Evolutionary conservation across 2,329 filamentous ascomycete species (phyloP), one percentile per base, ranked within the genome.

Genomic region (Aspergillus fumigatus): DNA sequence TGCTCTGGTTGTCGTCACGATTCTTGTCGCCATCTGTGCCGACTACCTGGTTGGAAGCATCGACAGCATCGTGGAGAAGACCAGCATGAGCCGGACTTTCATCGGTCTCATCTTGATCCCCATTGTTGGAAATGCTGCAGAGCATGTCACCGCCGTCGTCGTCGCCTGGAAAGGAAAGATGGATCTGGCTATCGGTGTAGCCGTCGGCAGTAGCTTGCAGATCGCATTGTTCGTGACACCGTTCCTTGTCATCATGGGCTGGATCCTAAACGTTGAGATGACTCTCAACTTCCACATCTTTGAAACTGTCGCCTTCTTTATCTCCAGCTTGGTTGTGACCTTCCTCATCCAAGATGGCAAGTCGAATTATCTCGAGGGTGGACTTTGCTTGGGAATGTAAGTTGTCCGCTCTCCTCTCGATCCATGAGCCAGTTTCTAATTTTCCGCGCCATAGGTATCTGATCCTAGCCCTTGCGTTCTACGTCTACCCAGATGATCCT

Each of bases 211-310:
- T 57, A 90, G 87, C 71, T 86, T 93, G 70, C 89, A 93, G 74
- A 93, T 93, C 66, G 89, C 89, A 23, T 80, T 93, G 48, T 85
- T 92, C 48, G 89, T 93, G 50, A 92, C 89, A 1, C 89, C 89
- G 0, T 88, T 89, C 74, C 79, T 93, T 53, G 89, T 93, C 53
- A 85, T 93, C 62, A 80, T 92, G 40, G 89, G 89, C 59, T 93
- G 89, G 89, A 86, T 88, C 63, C 84, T 90, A 73, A 81, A 82
- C 53, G 77, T 84, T 61, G 82, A 84, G 25, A 91, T 92, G 88
- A 88, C 88, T 6, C 80, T 93, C 45, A 88, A 89, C 69, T 94
- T 94, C 68, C 87, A 92, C 77, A 89, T 83, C 2, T 89, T 92
- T 66, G 87, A 91, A 76, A 91, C 88, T 0, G 86, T 92, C 43